phyloP scores from a whole-genome alignment of 345 rosid genomes.

The Noccaea bulbosa region DNA sequence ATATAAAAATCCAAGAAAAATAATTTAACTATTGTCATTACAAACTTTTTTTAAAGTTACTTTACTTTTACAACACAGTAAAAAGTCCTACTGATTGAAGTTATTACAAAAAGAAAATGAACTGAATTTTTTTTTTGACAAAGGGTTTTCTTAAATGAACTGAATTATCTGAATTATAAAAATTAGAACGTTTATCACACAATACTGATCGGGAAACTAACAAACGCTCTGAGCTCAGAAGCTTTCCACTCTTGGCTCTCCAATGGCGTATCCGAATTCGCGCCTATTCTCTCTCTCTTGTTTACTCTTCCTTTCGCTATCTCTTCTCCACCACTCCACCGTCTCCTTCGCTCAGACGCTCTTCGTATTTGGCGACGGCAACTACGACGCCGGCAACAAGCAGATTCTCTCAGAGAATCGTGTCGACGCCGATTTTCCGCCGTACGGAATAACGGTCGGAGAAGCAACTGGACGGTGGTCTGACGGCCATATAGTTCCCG shows the following conservation, averaged over 20 bases:
- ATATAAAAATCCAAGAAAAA: too few species aligned
- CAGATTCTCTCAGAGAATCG: neutral
- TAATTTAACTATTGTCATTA: too few species aligned
- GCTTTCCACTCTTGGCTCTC: neutral
- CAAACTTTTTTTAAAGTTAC: too few species aligned
- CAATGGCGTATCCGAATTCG: conserved; percentile 9
- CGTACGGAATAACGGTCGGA: conserved; percentile 27
- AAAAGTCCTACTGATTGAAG: too few species aligned
- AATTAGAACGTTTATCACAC: too few species aligned
- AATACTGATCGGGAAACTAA: too few species aligned
- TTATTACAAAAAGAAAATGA: too few species aligned
- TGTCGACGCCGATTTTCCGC: conserved; percentile 2
- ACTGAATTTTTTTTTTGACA: too few species aligned
- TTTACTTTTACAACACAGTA: too few species aligned
- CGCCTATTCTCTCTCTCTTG: neutral
- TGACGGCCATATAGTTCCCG: conserved; percentile 37
- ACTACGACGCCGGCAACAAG: conserved; percentile 37
- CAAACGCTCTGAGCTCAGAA: too few species aligned
- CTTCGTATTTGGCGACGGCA: conserved; percentile 32
- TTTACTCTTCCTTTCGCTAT: neutral
- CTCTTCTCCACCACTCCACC: conserved; percentile 11
- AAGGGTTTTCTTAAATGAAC: too few species aligned
- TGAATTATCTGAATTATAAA: too few species aligned
- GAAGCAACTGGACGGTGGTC: conserved; percentile 36
- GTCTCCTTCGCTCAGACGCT: conserved; percentile 18